Evolutionary conservation across 1,284 basidiomycete genomes (phyloP).

Genomic region (Marasmius tenuissimus): DNA sequence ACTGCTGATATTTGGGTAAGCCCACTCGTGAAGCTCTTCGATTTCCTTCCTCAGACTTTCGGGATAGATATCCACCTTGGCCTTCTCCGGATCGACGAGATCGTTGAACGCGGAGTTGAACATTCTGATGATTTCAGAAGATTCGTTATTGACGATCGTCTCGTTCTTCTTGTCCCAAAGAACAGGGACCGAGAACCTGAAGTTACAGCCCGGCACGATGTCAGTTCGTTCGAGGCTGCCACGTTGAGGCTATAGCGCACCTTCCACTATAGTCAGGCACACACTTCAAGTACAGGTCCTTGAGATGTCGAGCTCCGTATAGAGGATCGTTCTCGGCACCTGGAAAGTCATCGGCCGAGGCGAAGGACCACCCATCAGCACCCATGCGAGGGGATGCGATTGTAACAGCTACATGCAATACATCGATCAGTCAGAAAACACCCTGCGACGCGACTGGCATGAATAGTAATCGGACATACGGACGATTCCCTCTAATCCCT

Average conservation of each 20-base stretch:
- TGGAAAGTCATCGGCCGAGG: constrained; percentile 66
- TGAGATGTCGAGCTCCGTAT: constrained; percentile 70
- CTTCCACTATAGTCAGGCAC: constrained; percentile 71
- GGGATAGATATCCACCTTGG: neutral
- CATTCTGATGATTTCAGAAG: constrained; percentile 91
- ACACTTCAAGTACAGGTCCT: constrained; percentile 84
- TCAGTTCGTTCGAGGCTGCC: neutral
- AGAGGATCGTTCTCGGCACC: constrained; percentile 74
- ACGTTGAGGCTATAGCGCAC: constrained; percentile 25
- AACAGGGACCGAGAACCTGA: constrained; percentile 86
- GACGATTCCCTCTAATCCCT: constrained; percentile 86
- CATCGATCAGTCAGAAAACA: neutral
- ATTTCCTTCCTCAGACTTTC: neutral
- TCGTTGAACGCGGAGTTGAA: constrained; percentile 83
- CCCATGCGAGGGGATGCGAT: constrained; percentile 89
- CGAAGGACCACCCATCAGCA: constrained; percentile 86
- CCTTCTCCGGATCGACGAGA: neutral
- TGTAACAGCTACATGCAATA: constrained; percentile 59
- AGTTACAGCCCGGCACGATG: too few relatives aligned
- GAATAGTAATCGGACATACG: constrained; percentile 48
- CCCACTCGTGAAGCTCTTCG: constrained; percentile 75
- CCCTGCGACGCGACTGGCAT: neutral
- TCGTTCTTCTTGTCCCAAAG: constrained; percentile 92
- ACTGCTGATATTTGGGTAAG: constrained; percentile 85
- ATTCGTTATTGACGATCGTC: constrained; percentile 96